Base-by-base conservation (phyloP, 148 eudicot genomes). In the Nepenthes mirabilis region DNA sequence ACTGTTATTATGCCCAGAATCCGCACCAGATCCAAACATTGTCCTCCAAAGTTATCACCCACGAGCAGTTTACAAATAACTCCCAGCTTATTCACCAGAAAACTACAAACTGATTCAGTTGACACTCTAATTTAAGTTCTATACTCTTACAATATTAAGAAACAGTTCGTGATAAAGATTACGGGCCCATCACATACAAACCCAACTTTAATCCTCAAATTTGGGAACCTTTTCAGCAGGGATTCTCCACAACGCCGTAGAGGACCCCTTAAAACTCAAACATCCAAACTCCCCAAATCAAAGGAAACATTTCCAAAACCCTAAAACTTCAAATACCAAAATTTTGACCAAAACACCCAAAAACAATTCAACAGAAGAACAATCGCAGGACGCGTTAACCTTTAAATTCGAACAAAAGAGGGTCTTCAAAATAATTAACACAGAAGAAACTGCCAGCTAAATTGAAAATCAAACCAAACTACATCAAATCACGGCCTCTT, bases 11-110 rank as follows among this genome's bases (percentile, higher is more conserved):
- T 70, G 72, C 36, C 58, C 70, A 43, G 65, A 55, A 62, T 71
- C 78, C 70, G 67, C 43, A 58, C 69, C 65, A 55, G 75, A 59
- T 67, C 70, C 73, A 62, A 78, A 78, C 82, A 78, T 72, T 61
- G 51, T 63, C 65, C 69, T 33, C 14, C 32, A 56, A 57, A 34
- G 14, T 13, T n/a, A 33, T 37, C 35, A 57, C 14, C 37, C 56
- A 9, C 53, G 11, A 55, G 45, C 11, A 60, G 36, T 43, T 12
- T 32, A 5, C 36, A 12, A 23, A 49, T 12, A 49, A 6, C n/a
- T n/a, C 52, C 3, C 52, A 6, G n/a, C 14, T 11, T 10, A 49
- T 11, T 49, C 52, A 49, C 52, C 13, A 11, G n/a, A 10, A 47
- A 32, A 34, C 43, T 11, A 37, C 5, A 32, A 34, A 36, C 34